Percentiles rank a stretch among this genome's conserved stretches.
Evolutionary conservation across 345 rosid genomes (phyloP).

Genomic region (Murraya paniculata): DNA sequence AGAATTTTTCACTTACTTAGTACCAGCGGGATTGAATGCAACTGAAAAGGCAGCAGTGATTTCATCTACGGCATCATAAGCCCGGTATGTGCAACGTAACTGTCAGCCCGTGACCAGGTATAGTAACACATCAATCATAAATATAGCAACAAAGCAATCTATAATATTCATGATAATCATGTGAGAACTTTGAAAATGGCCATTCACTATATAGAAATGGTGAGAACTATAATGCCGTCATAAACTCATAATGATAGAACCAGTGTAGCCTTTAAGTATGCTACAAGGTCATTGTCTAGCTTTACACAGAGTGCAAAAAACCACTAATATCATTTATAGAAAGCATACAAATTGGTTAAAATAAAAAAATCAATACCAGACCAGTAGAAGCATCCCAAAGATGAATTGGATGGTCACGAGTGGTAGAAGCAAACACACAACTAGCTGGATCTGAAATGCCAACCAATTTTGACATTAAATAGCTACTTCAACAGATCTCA

Average conservation of each 20-base stretch:
- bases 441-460: slow-evolving; percentile 64
- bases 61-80: slow-evolving; percentile 95
- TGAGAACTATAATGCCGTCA: slow-evolving; percentile 3
- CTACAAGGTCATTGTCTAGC: not conserved
- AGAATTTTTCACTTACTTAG: slow-evolving; percentile 56
- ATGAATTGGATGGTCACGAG: slow-evolving; percentile 98
- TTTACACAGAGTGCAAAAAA: slow-evolving; percentile 1
- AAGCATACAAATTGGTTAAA: not conserved
- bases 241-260: not conserved
- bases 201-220: not conserved
- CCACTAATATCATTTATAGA: slow-evolving; percentile 7
- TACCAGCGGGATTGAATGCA: slow-evolving; percentile 83
- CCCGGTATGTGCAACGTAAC: slow-evolving; percentile 95
- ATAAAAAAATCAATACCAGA: slow-evolving; percentile 49
- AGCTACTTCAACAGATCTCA: slow-evolving; percentile 1
- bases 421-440: slow-evolving; percentile 82
- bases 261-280: not conserved
- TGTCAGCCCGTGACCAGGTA: slow-evolving; percentile 21
- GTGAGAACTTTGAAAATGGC: not conserved
- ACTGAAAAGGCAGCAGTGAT: slow-evolving; percentile 88
- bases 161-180: not conserved
- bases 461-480: slow-evolving; percentile 17
- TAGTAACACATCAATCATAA: slow-evolving; percentile 8
- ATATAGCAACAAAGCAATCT: not conserved
- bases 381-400: slow-evolving; percentile 96